phyloP scores from a whole-genome alignment of 2,329 filamentous ascomycete genomes.

The Aspergillus ochraceus region DNA sequence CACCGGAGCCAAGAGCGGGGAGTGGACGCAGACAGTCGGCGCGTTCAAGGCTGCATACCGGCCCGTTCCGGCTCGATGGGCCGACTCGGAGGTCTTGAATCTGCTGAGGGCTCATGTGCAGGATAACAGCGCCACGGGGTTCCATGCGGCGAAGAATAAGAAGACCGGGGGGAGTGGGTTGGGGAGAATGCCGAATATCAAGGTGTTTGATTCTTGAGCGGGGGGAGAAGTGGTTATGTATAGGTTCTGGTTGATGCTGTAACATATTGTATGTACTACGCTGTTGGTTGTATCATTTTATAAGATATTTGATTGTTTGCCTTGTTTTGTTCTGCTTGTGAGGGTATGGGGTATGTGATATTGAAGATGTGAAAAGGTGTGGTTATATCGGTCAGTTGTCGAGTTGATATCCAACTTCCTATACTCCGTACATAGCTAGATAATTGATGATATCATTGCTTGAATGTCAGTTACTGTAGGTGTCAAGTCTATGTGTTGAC shows the following conservation, averaged over 20 bases:
- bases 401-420: too few species aligned
- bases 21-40: constrained; percentile 96
- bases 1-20: constrained; percentile 61
- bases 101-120: constrained; percentile 80
- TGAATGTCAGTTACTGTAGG: not conserved
- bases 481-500: not conserved
- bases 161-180: constrained; percentile 41
- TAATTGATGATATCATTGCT: not conserved
- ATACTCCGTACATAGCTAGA: too few species aligned
- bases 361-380: not conserved
- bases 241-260: not conserved
- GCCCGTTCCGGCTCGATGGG: constrained; percentile 84
- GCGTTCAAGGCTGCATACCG: constrained; percentile 92
- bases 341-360: not conserved
- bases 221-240: not conserved
- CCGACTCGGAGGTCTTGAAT: constrained; percentile 73
- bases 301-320: constrained; percentile 3
- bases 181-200: constrained; percentile 51
- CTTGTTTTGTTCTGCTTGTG: constrained; percentile 1
- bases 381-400: not conserved
- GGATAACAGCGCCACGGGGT: constrained; percentile 59
- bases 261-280: not conserved
- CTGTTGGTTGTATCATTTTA: not conserved
- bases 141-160: constrained; percentile 40
- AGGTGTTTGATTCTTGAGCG: constrained; percentile 36